These are phyloP conservation scores for Arthrobotrys musiformis DNA, from an alignment of 2,329 filamentous ascomycete genomes.

Conservation along the genomic window DNA sequence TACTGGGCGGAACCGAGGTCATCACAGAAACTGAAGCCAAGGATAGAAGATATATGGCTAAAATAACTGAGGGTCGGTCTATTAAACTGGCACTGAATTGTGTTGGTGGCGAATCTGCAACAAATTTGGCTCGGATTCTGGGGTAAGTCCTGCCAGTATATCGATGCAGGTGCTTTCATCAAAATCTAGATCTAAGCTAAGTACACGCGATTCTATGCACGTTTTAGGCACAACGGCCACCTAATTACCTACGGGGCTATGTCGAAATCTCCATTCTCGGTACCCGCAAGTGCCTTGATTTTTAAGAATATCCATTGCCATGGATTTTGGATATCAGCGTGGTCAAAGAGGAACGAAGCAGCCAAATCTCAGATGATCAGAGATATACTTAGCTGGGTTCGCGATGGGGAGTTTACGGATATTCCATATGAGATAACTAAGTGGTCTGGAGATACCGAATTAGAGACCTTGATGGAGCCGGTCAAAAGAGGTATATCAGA, in stretches of 20 bases:
- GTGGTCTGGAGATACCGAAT: conserved; percentile 85
- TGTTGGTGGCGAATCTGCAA: conserved; percentile 87
- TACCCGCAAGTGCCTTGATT: conserved; percentile 87
- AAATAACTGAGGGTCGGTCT: conserved; percentile 75
- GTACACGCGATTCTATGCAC: too few species aligned
- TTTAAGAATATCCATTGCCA: conserved; percentile 91
- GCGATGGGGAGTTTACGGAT: conserved; percentile 78
- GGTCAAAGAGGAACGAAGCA: conserved; percentile 79
- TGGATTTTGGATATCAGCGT: conserved; percentile 94
- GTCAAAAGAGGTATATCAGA: conserved; percentile 86
- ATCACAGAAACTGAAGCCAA: conserved; percentile 67
- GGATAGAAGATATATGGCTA: conserved; percentile 67
- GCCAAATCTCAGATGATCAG: conserved; percentile 84
- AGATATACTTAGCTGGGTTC: conserved; percentile 80
- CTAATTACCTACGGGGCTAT: conserved; percentile 97
- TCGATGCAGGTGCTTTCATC: not conserved
- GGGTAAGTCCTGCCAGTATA: conserved; percentile 57
- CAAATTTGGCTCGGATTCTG: conserved; percentile 79
- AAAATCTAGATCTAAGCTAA: too few species aligned
- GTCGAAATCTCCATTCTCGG: conserved; percentile 82
- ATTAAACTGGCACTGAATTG: conserved; percentile 88
- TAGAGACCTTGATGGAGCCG: conserved; percentile 74
- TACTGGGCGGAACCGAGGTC: conserved; percentile 69
- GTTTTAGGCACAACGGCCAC: conserved; percentile 70
- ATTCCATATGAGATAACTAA: conserved; percentile 81